A percentile compares a stretch with the other conserved stretches of the same genome.
Conservation (phyloP, 371 early-diverging fungal genomes). For the Circinella umbellata region DNA sequence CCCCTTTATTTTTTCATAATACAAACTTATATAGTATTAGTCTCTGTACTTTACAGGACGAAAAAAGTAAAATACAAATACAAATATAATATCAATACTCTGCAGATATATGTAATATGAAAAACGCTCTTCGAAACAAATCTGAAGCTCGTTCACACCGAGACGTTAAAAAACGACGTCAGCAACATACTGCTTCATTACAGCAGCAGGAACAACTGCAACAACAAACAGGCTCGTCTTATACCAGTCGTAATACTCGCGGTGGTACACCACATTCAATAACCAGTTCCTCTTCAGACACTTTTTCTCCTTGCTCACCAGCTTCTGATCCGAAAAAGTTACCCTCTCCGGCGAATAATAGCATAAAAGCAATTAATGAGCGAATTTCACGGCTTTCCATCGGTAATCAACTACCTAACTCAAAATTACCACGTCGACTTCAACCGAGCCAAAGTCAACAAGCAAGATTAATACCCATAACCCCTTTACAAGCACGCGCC, state of each 20-base stretch:
- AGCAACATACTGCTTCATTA: not conserved
- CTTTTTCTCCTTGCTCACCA: not conserved
- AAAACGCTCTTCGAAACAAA: not conserved
- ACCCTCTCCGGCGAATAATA: not conserved
- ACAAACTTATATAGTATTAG: too few relatives aligned
- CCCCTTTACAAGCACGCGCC: not conserved
- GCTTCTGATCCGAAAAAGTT: not conserved
- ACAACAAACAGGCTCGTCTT: not conserved
- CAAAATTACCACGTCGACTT: slow-evolving; percentile 1
- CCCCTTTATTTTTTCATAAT: not conserved
- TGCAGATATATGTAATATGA: not conserved
- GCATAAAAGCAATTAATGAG: slow-evolving; percentile 8
- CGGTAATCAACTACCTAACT: not conserved
- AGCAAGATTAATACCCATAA: not conserved
- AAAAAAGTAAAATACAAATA: slow-evolving; percentile 7
- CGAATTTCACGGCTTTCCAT: slow-evolving; percentile 11
- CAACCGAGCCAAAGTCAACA: not conserved
- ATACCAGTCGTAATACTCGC: not conserved
- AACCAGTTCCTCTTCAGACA: not conserved
- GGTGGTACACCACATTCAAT: not conserved
- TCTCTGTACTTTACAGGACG: not conserved
- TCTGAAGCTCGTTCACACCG: not conserved
- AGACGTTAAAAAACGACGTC: not conserved
- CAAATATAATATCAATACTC: not conserved
- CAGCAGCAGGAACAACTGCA: not conserved